Percentiles rank a stretch among this genome's conserved stretches.
Evolutionary conservation across 2,329 filamentous ascomycete species (phyloP).

Genomic region (Claviceps humidiphila): DNA sequence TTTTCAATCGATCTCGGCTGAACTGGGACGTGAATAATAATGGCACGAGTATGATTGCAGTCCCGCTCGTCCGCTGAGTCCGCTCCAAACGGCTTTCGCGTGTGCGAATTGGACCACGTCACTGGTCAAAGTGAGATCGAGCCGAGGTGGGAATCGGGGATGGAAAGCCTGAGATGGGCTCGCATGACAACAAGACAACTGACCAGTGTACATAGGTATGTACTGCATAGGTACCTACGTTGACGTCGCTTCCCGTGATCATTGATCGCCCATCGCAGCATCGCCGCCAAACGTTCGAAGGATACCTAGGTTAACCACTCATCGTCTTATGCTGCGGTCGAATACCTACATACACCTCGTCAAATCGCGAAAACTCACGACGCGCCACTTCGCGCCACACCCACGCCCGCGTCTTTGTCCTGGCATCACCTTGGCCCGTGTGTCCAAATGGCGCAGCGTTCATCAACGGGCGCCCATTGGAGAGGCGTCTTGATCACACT

Average conservation of each 20-base stretch:
- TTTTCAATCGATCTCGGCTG: neutral
- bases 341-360: neutral
- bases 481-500: slow-evolving; percentile 29
- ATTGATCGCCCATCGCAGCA: neutral
- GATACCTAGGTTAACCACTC: neutral
- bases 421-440: neutral
- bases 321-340: neutral
- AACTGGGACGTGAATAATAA: neutral
- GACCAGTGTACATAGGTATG: too few relatives aligned
- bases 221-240: neutral
- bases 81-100: neutral
- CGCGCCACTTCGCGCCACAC: neutral
- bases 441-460: slow-evolving; percentile 7
- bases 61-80: too few relatives aligned
- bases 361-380: neutral
- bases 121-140: neutral
- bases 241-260: neutral
- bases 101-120: neutral
- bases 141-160: neutral
- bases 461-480: slow-evolving; percentile 20
- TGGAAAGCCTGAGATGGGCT: neutral
- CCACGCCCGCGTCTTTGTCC: neutral
- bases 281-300: neutral
- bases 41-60: neutral
- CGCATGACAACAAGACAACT: too few relatives aligned